Evolutionary conservation across 805 yeast species (phyloP).

Genomic region (Hemisphaericaspora nanyangensis): DNA sequence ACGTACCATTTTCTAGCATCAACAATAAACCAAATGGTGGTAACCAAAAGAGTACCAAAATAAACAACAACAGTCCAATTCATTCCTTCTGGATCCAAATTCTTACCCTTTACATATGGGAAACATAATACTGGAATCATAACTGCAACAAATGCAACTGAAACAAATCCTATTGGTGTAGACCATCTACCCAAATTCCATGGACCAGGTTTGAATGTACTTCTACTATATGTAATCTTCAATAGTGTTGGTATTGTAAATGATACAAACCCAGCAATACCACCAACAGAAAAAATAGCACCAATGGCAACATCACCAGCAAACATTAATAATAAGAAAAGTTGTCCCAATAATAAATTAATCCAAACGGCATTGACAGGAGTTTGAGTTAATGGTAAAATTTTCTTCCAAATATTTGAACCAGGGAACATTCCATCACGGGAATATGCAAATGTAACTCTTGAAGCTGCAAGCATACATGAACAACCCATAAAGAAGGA

Average conservation of each 20-base stretch:
- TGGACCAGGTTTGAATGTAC: conserved; percentile 59
- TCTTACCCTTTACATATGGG: conserved; percentile 39
- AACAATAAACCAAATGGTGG: conserved; percentile 46
- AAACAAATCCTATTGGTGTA: conserved; percentile 45
- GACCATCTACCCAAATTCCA: conserved; percentile 59
- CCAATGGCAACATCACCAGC: conserved; percentile 64
- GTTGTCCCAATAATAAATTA: conserved; percentile 52
- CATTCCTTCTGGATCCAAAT: conserved; percentile 43
- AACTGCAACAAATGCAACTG: conserved; percentile 46
- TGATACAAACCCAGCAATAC: conserved; percentile 64
- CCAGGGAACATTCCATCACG: conserved; percentile 67
- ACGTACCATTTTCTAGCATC: conserved; percentile 57
- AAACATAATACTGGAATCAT: conserved; percentile 62
- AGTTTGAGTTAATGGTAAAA: conserved; percentile 50
- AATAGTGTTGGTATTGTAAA: conserved; percentile 62
- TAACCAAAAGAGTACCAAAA: conserved; percentile 54
- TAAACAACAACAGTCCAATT: conserved; percentile 64
- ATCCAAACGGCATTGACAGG: conserved; percentile 66
- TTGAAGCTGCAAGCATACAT: conserved; percentile 60
- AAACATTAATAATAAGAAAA: conserved; percentile 53
- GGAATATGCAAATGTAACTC: conserved; percentile 65
- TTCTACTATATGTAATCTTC: conserved; percentile 51
- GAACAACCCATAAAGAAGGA: conserved; percentile 40
- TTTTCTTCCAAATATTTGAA: conserved; percentile 46
- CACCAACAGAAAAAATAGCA: conserved; percentile 72